Evolutionary conservation across 2,329 filamentous ascomycete genomes (phyloP).

Genomic region (Epichloe sibirici): DNA sequence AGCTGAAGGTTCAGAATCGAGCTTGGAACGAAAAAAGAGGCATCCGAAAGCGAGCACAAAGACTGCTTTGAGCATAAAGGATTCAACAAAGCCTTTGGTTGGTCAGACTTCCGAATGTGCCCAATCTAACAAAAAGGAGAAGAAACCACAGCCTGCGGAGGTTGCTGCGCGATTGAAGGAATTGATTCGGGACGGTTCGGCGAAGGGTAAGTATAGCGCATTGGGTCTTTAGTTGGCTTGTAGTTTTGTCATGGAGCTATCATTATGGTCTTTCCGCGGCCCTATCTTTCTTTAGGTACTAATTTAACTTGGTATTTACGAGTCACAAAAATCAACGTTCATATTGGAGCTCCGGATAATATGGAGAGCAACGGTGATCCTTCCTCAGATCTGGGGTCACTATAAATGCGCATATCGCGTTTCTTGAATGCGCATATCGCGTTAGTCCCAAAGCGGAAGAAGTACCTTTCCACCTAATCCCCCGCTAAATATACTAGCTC

Average conservation of each 20-base stretch:
- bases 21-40: constrained; percentile 15
- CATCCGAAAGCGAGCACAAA: constrained; percentile 11
- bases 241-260: not conserved
- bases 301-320: not conserved
- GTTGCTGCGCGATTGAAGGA: constrained; percentile 11
- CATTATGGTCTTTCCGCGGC: not conserved
- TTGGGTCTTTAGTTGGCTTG: constrained; percentile 18
- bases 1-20: constrained; percentile 24
- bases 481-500: too few species aligned
- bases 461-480: too few species aligned
- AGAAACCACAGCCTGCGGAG: constrained; percentile 1
- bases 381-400: not conserved
- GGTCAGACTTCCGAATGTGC: constrained; percentile 3
- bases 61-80: not conserved
- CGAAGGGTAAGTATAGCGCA: constrained; percentile 21
- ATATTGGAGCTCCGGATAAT: not conserved
- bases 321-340: not conserved
- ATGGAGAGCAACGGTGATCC: not conserved
- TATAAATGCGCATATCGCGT: too few species aligned
- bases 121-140: constrained; percentile 1
- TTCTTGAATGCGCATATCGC: too few species aligned
- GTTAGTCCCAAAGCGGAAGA: too few species aligned
- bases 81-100: not conserved
- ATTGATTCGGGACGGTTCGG: constrained; percentile 16
- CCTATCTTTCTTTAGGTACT: not conserved